Base-by-base conservation (phyloP, 2,329 filamentous ascomycete species). In the Exserohilum rostratum region DNA sequence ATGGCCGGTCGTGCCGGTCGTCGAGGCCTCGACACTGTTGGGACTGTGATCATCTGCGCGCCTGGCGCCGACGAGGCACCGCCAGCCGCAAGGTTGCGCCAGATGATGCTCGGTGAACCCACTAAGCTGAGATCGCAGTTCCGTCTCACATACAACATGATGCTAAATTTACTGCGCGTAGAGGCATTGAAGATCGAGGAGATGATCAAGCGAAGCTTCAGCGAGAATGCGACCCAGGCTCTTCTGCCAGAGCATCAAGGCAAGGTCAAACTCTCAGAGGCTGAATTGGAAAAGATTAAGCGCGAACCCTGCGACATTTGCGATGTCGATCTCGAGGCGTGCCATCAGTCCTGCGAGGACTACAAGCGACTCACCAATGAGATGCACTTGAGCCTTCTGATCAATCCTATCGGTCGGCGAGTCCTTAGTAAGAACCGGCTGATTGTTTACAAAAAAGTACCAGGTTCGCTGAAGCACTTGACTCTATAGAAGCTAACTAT, bases 141-240 rank as follows among this genome's bases (percentile, higher is more conserved):
- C 81, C 87, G 95, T 57, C 82, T 99, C 43, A 99, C 96, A 0
- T 99, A 99, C 81, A 99, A 98, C 77, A 99, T 99, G 95, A 99
- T 99, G 57, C 80, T 99, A 27, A 99, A 98, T 70, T 81, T 99
- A 29, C 82, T 99, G 44, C 89, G 95, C 31, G 95, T 99, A 2
- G 95, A 99, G 75, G 95, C 95, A 2, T 79, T 99, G 62, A 98
- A 97, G 79, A 98, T 99, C 65, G 95, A 99, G 74, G 95, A 99
- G 77, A 99, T 99, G 95, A 99, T 99, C 80, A 99, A 99, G 83
- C 89, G 95, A 62, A 97, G 93, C 74, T 99, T 99, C 81, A 97
- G 93, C 47, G 95, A 99, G 75, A 95, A 99, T 76, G 93, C 93
- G 20, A 98, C 93, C 0, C 95, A 99, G 71, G 93, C 96, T 58